phyloP scores from a whole-genome alignment of 495 filamentous ascomycete genomes.

The Xylaria castorea region DNA sequence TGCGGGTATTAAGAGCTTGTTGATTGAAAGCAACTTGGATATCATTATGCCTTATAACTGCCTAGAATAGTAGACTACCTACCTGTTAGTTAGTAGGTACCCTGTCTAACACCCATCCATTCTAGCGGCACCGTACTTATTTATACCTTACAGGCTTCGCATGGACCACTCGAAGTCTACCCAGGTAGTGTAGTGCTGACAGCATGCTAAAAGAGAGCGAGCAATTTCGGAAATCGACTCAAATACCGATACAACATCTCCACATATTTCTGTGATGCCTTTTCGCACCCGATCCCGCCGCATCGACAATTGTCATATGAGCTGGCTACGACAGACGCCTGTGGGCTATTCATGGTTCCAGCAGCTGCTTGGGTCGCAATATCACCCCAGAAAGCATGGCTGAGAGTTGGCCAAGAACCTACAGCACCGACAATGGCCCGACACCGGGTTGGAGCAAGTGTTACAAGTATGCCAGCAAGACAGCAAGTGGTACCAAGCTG shows the following conservation, averaged over 20 bases:
- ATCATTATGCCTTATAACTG: too few relatives aligned
- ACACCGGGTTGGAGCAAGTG: too few relatives aligned
- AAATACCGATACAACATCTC: not conserved
- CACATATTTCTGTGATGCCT: not conserved
- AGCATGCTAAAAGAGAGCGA: not conserved
- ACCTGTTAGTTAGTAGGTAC: too few relatives aligned
- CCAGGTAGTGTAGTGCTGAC: not conserved
- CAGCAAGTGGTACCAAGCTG: too few relatives aligned
- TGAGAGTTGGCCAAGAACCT: not conserved
- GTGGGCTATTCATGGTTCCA: not conserved
- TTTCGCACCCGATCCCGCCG: not conserved
- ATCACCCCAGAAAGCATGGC: not conserved
- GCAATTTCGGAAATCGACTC: not conserved
- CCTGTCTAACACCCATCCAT: not conserved
- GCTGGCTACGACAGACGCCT: not conserved
- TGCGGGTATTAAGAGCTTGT: conserved; percentile 62
- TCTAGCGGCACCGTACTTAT: not conserved
- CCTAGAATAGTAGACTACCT: too few relatives aligned
- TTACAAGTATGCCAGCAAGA: too few relatives aligned
- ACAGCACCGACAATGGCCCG: too few relatives aligned
- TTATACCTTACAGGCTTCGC: not conserved
- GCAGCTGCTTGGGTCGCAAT: not conserved
- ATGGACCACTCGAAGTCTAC: not conserved
- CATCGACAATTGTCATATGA: not conserved
- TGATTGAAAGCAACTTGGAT: conserved; percentile 72